Percentiles rank a stretch among this genome's conserved stretches.
Conservation (phyloP, 148 eudicot species). For the Polygonum maritimum region DNA sequence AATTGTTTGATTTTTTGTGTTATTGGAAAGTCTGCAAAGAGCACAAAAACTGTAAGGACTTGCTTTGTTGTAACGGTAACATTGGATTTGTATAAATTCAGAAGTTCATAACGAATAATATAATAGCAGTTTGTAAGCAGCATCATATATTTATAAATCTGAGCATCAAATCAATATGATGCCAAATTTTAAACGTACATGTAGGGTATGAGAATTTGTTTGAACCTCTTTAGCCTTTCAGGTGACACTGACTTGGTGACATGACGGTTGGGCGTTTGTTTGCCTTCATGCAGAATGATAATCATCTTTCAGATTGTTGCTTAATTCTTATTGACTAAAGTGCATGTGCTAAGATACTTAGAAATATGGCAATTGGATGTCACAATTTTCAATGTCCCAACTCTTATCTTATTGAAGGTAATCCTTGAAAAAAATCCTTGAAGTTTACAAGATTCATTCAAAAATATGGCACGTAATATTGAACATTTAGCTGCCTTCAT, state of each 20-base stretch:
- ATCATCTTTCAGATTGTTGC: neutral
- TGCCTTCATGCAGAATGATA: neutral
- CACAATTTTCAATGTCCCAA: too few relatives aligned
- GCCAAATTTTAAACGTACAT: neutral
- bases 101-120: neutral
- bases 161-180: neutral
- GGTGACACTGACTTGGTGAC: neutral
- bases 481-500: too few relatives aligned
- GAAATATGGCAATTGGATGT: neutral
- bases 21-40: neutral
- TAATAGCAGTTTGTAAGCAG: neutral
- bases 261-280: neutral
- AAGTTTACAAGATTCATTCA: too few relatives aligned
- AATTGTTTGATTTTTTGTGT: neutral
- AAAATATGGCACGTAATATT: too few relatives aligned
- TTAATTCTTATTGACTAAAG: too few relatives aligned
- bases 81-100: constrained; percentile 1
- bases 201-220: constrained; percentile 1
- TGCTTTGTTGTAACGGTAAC: constrained; percentile 1
- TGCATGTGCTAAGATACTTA: neutral
- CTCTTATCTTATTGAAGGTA: too few relatives aligned
- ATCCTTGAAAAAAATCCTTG: too few relatives aligned
- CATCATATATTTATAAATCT: neutral
- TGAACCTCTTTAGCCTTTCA: neutral
- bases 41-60: neutral